Evolutionary conservation across 23 red algal genomes (phyloP), one percentile per base, ranked within the genome.

Genomic region (Chondrus crispus): DNA sequence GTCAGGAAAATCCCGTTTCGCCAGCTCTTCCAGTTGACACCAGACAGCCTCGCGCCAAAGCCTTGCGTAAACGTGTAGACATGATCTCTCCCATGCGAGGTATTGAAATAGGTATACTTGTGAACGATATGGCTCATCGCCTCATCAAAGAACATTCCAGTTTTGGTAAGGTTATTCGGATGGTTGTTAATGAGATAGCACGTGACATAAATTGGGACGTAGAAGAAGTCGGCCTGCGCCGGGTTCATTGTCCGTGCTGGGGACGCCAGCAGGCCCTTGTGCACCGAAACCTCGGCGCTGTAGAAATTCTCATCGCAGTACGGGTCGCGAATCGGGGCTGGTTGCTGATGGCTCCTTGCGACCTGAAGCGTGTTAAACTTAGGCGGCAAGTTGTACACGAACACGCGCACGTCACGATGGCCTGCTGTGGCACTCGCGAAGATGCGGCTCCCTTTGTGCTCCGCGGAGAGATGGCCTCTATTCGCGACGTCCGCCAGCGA

Each of bases 1-100:
- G 74, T 80, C 52, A 93, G 39, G 68, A 93, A 93, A 29, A 86
- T 84, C 1, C 80, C 90, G 52, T 62, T 85, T 7, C 90, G 80
- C 69, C 71, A 93, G 42, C 63, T 37, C 14, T 81, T 24, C 90
- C 90, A 93, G 45, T 92, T 81, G 14, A 66, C 73, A 11, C 90
- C 90, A 0, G 90, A 82, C 52, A 86, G 68, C 26, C 90, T 11
- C 33, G 90, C 90, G 3, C 90, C 90, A 40, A 93, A 93, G 6
- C 90, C 90, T 60, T 93, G 90, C 8, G 90, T 53, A 70, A 93
- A 93, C 51, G 70, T 93, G 68, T 85, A 93, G 5, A 93, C 90
- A 20, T 93, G 90, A 48, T 93, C 90, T 14, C 90, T 72, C 49
- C 90, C 90, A 16, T 86, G 69, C 1, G 80, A 85, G 12, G 46